Base-by-base conservation (phyloP, 139 green algal species). In the Gonium pectorale region DNA sequence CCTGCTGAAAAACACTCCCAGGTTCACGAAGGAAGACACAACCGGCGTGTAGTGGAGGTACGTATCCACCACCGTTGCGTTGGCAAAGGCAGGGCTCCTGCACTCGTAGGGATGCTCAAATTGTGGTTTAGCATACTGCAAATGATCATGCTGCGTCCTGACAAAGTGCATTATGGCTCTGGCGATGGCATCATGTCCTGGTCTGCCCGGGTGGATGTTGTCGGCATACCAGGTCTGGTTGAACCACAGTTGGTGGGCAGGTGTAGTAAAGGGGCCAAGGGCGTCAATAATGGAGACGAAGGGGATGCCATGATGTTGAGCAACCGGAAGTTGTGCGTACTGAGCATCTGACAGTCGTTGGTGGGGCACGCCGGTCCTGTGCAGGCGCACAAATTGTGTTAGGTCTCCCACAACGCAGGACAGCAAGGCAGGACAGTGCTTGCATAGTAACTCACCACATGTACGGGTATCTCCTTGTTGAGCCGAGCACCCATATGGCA, bases 381-480 rank as follows among this genome's bases (percentile, higher is more conserved):
- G 13, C 5, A 69, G 38, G 17, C 37, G 3, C 3, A 69, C 15
- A 41, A 8, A 35, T 9, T 17, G 49, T 4, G 62, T 40, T 41
- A 40, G 27, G 3, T 41, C 64, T n/a, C 3, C 21, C 64, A 71
- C 3, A 43, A 9, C 31, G 4, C 21, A 33, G 46, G 15, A 19
- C 33, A 5, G 15, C n/a, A 69, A 27, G 3, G n/a, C n/a, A n/a
- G n/a, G n/a, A n/a, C n/a, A n/a, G n/a, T n/a, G n/a, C n/a, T n/a
- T n/a, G n/a, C n/a, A n/a, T n/a, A 41, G 3, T 69, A 69, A 54
- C 67, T 74, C 40, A 74, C 67, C 67, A 74, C 0, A 74, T 40
- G 8, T 22, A 24, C 33, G 38, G 35, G 15, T 46, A 49, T 46
- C 64, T 43, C 15, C 64, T 33, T 44, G 64, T 71, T 7, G 64